phyloP scores from a whole-genome alignment of 495 filamentous ascomycete genomes.

The Hyaloscypha variabilis region DNA sequence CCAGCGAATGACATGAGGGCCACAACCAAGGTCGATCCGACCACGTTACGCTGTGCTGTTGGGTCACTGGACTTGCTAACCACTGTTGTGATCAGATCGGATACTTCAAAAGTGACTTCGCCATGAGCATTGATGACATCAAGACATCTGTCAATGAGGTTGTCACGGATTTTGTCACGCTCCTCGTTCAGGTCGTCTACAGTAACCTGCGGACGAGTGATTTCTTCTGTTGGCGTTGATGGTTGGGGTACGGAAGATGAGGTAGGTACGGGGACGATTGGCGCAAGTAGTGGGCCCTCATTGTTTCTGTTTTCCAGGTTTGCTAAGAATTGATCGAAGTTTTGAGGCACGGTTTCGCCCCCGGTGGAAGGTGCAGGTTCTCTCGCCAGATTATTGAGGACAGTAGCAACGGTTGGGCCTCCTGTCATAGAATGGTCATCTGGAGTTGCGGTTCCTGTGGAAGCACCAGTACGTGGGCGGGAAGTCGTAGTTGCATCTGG shows the following conservation, averaged over 20 bases:
- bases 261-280: neutral
- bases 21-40: conserved; percentile 80
- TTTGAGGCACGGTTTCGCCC: neutral
- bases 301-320: neutral
- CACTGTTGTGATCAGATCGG: conserved; percentile 80
- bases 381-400: conserved; percentile 14
- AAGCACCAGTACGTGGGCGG: conserved; percentile 24
- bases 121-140: conserved; percentile 87
- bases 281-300: neutral
- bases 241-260: conserved; percentile 11
- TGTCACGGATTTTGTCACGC: conserved; percentile 69
- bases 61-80: conserved; percentile 70
- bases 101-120: conserved; percentile 87
- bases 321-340: conserved; percentile 15
- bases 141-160: conserved; percentile 85
- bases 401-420: conserved; percentile 16
- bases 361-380: conserved; percentile 3
- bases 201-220: conserved; percentile 42
- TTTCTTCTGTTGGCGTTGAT: neutral
- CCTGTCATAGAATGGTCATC: conserved; percentile 26
- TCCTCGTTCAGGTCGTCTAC: conserved; percentile 84
- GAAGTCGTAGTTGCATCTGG: conserved; percentile 18
- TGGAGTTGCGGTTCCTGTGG: conserved; percentile 27
- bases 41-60: conserved; percentile 67
- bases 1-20: conserved; percentile 82